These are phyloP conservation scores for Ceratocystis eucalypticola DNA, from an alignment of 2,329 filamentous ascomycete genomes.

Conservation along the genomic window DNA sequence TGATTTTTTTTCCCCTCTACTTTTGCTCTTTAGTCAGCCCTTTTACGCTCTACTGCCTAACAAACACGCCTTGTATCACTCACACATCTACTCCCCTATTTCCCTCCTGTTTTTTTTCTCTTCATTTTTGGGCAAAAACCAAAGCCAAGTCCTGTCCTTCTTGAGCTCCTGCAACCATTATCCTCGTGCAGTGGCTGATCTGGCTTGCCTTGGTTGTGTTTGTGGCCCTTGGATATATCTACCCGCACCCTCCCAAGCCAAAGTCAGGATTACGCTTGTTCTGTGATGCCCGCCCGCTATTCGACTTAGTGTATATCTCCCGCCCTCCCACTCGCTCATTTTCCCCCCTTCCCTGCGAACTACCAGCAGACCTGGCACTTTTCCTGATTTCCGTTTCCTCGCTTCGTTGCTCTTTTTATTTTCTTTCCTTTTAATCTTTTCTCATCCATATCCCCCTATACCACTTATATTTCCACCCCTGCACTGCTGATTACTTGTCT, in stretches of 20 bases:
- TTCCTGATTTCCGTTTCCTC: conserved; percentile 7
- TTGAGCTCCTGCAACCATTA: not conserved
- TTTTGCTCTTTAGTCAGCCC: not conserved
- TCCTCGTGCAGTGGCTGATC: conserved; percentile 1
- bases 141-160: not conserved
- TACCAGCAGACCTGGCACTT: not conserved
- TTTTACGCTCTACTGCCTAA: not conserved
- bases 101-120: not conserved
- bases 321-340: conserved; percentile 8
- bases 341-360: not conserved
- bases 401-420: not conserved
- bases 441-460: conserved; percentile 6
- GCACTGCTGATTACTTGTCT: not conserved
- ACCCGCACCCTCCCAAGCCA: not conserved
- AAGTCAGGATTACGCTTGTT: conserved; percentile 9
- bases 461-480: not conserved
- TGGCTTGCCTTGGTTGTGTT: not conserved
- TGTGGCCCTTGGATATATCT: not conserved
- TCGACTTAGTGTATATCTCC: conserved; percentile 10
- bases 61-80: not conserved
- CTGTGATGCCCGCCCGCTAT: conserved; percentile 8
- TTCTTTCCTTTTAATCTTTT: not conserved
- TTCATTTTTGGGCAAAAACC: not conserved
- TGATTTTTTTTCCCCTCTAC: not conserved
- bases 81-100: not conserved